Base-by-base conservation (phyloP, 176 grass and related monocot species). In the Rhipidocladum racemiflorum region DNA sequence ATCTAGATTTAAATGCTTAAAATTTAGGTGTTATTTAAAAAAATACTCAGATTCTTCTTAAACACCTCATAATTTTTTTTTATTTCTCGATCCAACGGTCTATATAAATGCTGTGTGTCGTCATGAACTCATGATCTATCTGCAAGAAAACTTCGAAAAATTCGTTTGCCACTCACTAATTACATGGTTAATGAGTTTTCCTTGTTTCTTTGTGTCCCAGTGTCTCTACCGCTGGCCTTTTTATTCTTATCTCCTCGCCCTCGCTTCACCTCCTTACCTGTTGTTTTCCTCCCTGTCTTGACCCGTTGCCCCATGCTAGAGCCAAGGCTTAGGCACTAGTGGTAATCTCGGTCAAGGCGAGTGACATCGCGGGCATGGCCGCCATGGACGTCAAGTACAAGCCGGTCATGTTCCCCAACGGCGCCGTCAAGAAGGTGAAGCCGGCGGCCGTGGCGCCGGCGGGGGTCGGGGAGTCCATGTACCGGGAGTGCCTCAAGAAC, bases 401-500 rank as follows among this genome's bases (percentile, higher is more conserved):
- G 77, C 83, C 83, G 27, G 25, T 36, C 70, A 7, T 77, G 71
- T 95, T 91, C 86, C 85, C 92, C 87, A 98, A 98, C 87, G 96
- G 96, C 72, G 85, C 80, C 48, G 75, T 91, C 51, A 94, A 92
- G 84, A 99, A 91, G 77, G 70, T 74, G 44, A 74, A 91, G 72
- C 88, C 70, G 60, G 55, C 77, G 59, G 63, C 78, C 6, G 70
- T 49, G 43, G 54, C 76, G 67, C 49, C 81, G 56, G 38, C 46
- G 14, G n/a, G 27, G 9, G 55, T 74, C 34, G 34, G 5, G 12
- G 86, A 81, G 61, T 83, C 66, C 13, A 54, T 87, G n/a, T 96
- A 93, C 92, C 80, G 87, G 2, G 97, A 99, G 91, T 99, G 97
- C 85, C 91, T 99, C 34, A 93, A 93, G 93, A 99, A 99, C 87